These are phyloP conservation scores for Stagonosporopsis cucurbitacearum DNA, from an alignment of 2,329 filamentous ascomycete genomes.

Conservation along the genomic window DNA sequence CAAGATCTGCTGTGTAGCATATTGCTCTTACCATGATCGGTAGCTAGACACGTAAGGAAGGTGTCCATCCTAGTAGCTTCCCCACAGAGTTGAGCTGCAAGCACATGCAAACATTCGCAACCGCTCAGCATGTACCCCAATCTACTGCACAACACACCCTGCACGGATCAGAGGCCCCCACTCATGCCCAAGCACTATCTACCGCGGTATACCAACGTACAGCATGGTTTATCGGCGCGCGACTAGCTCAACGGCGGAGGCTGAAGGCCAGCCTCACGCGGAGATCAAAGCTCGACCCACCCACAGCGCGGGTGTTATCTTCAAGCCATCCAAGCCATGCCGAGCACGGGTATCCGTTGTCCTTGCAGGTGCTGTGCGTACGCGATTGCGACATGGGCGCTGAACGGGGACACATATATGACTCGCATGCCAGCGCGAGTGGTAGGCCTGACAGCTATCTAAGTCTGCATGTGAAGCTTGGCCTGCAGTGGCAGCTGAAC, in stretches of 20 bases:
- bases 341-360: too few species aligned
- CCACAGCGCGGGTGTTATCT: background rate
- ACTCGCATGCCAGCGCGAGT: background rate
- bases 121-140: background rate
- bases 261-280: background rate
- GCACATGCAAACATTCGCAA: background rate
- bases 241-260: background rate
- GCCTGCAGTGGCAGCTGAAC: background rate
- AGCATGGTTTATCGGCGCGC: background rate
- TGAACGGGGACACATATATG: background rate
- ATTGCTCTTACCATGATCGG: too few species aligned
- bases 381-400: background rate
- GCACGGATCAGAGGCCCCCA: background rate
- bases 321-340: background rate
- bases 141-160: background rate
- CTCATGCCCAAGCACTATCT: background rate
- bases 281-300: background rate
- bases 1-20: too few species aligned
- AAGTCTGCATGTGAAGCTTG: background rate
- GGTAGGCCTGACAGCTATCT: background rate
- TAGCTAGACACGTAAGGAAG: too few species aligned
- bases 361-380: background rate
- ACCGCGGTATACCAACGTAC: background rate
- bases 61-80: too few species aligned
- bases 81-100: too few species aligned